Evolutionary conservation across 2,329 filamentous ascomycete species (phyloP).

Genomic region (Clonostachys byssicola): DNA sequence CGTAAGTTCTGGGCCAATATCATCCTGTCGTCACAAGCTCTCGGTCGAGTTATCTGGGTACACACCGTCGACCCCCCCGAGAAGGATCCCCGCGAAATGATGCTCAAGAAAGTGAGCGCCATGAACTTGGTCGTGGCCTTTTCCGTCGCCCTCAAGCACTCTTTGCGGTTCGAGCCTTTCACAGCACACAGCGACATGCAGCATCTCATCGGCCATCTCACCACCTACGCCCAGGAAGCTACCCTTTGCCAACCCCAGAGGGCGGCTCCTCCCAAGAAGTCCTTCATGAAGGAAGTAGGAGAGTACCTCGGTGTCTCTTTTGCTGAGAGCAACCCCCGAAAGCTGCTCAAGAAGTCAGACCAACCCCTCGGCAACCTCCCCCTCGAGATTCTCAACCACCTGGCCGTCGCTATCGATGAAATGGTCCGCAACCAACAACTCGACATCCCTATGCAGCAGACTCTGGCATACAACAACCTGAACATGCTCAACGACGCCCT

Average conservation of each 20-base stretch:
- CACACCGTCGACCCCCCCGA: conserved; percentile 58
- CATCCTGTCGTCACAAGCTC: conserved; percentile 57
- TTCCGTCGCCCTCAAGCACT: conserved; percentile 75
- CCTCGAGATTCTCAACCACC: conserved; percentile 72
- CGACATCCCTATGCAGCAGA: conserved; percentile 53
- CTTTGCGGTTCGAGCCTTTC: conserved; percentile 79
- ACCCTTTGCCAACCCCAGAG: conserved; percentile 28
- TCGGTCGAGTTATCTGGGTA: conserved; percentile 81
- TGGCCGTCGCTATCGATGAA: conserved; percentile 62
- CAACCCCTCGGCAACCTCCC: conserved; percentile 79
- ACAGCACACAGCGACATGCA: conserved; percentile 71
- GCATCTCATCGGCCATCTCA: conserved; percentile 65
- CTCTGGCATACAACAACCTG: conserved; percentile 56
- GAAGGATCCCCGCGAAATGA: conserved; percentile 54
- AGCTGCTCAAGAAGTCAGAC: conserved; percentile 68
- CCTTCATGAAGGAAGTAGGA: conserved; percentile 59
- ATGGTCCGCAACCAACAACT: conserved; percentile 53
- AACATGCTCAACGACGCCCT: conserved; percentile 67
- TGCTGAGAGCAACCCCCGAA: conserved; percentile 73
- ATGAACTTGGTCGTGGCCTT: conserved; percentile 78
- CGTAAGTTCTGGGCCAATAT: conserved; percentile 59
- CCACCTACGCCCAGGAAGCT: conserved; percentile 65
- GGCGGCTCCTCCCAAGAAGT: conserved; percentile 30
- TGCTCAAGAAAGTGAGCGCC: conserved; percentile 68
- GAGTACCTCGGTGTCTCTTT: conserved; percentile 75